Percentiles rank a stretch among this genome's conserved stretches.
Evolutionary conservation across 225 moss, liverwort and hornwort genomes (phyloP).

Genomic region (Pseudoscleropodium purum): DNA sequence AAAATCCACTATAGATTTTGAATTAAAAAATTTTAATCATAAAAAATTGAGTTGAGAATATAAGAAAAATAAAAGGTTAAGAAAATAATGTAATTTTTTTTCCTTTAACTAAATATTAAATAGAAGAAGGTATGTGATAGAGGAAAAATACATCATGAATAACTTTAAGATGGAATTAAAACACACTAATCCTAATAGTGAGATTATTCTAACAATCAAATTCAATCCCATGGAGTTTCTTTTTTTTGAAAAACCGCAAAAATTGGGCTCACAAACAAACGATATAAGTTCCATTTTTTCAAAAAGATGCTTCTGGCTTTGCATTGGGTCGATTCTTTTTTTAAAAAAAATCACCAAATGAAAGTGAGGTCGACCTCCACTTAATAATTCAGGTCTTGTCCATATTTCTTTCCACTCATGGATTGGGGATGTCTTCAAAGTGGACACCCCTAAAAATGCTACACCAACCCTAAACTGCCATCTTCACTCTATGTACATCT

Average conservation of each 20-base stretch:
- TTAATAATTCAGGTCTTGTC: fast-evolving
- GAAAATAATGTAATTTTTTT: neutral
- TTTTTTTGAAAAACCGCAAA: neutral
- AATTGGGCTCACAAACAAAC: neutral
- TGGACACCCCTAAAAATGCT: fast-evolving
- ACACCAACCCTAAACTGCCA: fast-evolving
- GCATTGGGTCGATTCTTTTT: neutral
- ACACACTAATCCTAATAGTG: fast-evolving
- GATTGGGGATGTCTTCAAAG: too few relatives aligned
- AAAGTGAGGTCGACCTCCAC: neutral
- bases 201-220: neutral
- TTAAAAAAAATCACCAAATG: fast-evolving
- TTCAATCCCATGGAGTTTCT: fast-evolving
- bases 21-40: fast-evolving
- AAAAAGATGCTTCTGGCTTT: neutral
- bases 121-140: neutral
- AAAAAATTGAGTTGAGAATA: neutral
- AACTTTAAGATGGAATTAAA: neutral
- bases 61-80: neutral
- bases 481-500: neutral
- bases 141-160: neutral
- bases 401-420: fast-evolving
- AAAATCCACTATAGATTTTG: too few relatives aligned
- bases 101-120: neutral
- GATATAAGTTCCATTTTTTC: neutral